Percentiles rank a stretch among this genome's conserved stretches.
phyloP scores from a whole-genome alignment of 73 alveolate genomes.

The Paramecium sexaurelia region DNA sequence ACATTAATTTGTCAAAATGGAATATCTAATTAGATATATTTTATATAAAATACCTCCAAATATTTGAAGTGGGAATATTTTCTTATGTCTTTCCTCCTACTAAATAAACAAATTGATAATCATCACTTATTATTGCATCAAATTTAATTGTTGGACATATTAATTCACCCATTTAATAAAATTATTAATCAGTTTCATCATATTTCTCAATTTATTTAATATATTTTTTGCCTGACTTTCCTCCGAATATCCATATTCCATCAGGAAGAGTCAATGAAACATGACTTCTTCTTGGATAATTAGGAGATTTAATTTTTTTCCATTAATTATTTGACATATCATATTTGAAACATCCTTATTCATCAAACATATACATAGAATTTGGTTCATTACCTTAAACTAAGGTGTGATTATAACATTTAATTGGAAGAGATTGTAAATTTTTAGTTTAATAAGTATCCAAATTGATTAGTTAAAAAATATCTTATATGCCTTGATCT shows the following conservation, averaged over 20 bases:
- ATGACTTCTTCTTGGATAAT: constrained; percentile 22
- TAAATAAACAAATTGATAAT: constrained; percentile 18
- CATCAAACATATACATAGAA: neutral
- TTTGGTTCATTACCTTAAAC: neutral
- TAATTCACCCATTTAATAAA: constrained; percentile 22
- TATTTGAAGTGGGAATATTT: constrained; percentile 4
- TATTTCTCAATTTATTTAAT: constrained; percentile 40
- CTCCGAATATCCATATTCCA: constrained; percentile 57
- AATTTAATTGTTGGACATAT: neutral
- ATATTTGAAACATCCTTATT: constrained; percentile 35
- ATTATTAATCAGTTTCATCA: constrained; percentile 42
- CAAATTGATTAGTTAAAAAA: constrained; percentile 11
- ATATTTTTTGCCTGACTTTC: neutral
- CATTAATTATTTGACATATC: neutral
- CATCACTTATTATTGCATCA: constrained; percentile 49
- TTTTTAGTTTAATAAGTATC: neutral
- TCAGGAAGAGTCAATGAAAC: constrained; percentile 14
- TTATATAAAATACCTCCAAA: neutral
- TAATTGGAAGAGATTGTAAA: neutral
- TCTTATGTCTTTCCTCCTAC: constrained; percentile 50
- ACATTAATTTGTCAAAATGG: constrained; percentile 16
- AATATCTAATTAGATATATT: neutral
- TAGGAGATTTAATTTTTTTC: constrained; percentile 1
- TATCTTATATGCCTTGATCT: constrained; percentile 4
- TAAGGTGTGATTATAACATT: constrained; percentile 13